Evolutionary conservation across 1,139 yeast genomes (phyloP), one percentile per base, ranked within the genome.

Genomic region (Geotrichum phurueaensis): DNA sequence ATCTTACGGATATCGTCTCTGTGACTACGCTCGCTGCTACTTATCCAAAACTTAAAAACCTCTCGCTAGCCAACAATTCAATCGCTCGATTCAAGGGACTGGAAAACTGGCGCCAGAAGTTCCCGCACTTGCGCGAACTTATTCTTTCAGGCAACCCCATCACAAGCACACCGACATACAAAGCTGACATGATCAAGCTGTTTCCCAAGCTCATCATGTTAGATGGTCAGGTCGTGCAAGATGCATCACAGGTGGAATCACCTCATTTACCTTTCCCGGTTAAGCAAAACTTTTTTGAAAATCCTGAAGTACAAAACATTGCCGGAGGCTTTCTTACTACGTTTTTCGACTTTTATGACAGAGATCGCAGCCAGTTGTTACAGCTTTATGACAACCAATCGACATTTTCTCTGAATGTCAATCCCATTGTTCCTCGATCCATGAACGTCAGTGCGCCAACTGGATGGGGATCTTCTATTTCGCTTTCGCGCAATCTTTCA

Each of bases 111-210:
- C 84, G 84, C 65, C 84, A 87, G 72, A 91, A 90, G 75, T 82
- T 94, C 67, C 83, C 83, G 56, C 76, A 76, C 51, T 76, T 95
- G 59, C 80, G 96, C 62, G 98, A 94, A 73, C 77, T 95, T 55
- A 80, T 92, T 33, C 73, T 92, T 64, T 73, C 79, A 3, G 91
- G 90, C 45, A 94, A 94, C 73, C 96, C 97, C n/a, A 73, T 92
- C 27, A 75, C 81, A 29, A 74, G 75, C 51, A 77, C 79, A 49
- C 78, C 80, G 15, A 73, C 75, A 48, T 82, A 86, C 66, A 84
- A 84, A 65, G 70, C 79, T 9, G 96, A 89, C 62, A 77, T 94
- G 60, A 77, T 89, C 75, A 81, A 80, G 63, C 70, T 81, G 50
- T 94, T 94, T 75, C 97, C 98, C 12, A 79, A 89, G 62, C 79